Conservation (phyloP, 2,329 filamentous ascomycete genomes). For the Fonsecaea monophora region DNA sequence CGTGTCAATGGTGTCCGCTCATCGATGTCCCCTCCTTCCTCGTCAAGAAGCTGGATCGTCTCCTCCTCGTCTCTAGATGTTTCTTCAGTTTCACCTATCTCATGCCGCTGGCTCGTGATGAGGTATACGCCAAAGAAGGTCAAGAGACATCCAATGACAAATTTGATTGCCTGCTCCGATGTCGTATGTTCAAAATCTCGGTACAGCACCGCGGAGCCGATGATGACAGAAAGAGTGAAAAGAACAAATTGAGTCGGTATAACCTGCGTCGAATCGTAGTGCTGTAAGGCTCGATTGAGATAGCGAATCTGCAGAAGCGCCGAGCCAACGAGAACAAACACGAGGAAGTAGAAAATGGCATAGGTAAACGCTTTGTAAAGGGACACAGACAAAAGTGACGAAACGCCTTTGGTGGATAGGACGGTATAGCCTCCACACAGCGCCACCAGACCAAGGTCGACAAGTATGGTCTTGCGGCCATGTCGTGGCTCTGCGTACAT, state of each 20-base stretch:
- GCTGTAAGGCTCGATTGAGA: conserved; percentile 85
- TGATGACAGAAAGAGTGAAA: conserved; percentile 93
- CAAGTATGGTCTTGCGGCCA: conserved; percentile 83
- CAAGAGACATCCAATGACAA: conserved; percentile 85
- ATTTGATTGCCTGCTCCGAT: conserved; percentile 75
- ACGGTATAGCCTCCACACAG: conserved; percentile 98
- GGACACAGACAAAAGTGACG: conserved; percentile 90
- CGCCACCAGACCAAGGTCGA: conserved; percentile 91
- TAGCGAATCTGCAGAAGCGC: conserved; percentile 98
- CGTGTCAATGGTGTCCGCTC: conserved; percentile 32
- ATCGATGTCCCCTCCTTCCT: conserved; percentile 45
- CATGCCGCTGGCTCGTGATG: conserved; percentile 82
- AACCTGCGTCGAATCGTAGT: conserved; percentile 96
- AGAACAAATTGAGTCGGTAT: conserved; percentile 98
- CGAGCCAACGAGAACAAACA: conserved; percentile 78
- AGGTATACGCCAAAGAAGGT: conserved; percentile 98
- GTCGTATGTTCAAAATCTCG: conserved; percentile 90
- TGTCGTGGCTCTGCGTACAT: conserved; percentile 84
- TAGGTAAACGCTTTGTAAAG: conserved; percentile 88
- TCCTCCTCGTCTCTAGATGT: conserved; percentile 65
- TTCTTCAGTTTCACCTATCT: conserved; percentile 66
- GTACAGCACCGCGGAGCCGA: conserved; percentile 91
- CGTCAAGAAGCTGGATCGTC: conserved; percentile 50
- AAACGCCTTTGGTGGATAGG: conserved; percentile 92
- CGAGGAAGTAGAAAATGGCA: conserved; percentile 86